Conservation (phyloP, 371 early-diverging fungal species). For the Catenaria anguillulae region DNA sequence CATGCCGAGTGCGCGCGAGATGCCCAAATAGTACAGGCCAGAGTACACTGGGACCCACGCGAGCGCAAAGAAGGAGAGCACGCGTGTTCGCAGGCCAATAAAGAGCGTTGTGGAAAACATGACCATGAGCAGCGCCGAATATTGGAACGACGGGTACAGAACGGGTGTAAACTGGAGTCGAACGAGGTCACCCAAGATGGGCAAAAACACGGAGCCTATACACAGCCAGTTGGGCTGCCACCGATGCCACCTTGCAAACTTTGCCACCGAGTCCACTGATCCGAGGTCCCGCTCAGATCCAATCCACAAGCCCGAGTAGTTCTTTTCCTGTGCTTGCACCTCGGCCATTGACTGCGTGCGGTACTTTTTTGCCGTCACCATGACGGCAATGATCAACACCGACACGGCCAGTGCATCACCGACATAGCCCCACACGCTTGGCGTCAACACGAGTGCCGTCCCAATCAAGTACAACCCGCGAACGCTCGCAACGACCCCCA, state of each 20-base stretch:
- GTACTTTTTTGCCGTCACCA: background rate
- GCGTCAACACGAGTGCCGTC: background rate
- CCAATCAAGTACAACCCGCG: background rate
- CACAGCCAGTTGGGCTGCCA: slow-evolving; percentile 7
- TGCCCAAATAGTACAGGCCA: background rate
- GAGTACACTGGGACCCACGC: background rate
- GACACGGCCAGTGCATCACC: too few species aligned
- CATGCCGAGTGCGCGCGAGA: background rate
- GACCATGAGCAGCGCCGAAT: background rate
- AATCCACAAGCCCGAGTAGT: slow-evolving; percentile 1
- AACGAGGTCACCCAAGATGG: background rate
- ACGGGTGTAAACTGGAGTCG: background rate
- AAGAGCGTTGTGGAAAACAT: background rate
- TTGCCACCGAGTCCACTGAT: background rate
- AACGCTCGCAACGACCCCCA: background rate
- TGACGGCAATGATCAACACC: background rate
- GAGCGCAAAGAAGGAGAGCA: background rate
- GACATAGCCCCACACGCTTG: background rate
- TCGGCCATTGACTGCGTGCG: background rate
- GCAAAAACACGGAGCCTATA: background rate
- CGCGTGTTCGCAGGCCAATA: slow-evolving; percentile 1
- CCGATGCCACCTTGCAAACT: background rate
- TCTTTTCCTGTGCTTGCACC: background rate
- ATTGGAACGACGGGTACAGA: background rate
- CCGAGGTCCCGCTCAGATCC: background rate